Evolutionary conservation across 371 early-diverging fungal species (phyloP), one percentile per base, ranked within the genome.

Genomic region (Lichtheimia hyalospora): DNA sequence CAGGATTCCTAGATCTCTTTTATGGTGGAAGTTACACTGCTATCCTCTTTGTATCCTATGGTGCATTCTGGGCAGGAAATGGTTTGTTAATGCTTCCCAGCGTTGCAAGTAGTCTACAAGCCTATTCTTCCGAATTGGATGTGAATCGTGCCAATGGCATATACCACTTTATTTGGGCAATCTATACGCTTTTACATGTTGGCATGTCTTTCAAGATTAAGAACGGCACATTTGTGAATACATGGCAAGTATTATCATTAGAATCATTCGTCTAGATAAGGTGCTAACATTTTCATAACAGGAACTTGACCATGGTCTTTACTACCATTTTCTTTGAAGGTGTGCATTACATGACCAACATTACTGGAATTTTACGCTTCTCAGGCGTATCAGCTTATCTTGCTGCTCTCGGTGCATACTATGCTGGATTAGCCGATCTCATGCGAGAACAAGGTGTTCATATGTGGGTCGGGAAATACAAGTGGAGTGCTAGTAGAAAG

Each of bases 401-500:
- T 15, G 74, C 80, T 0, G 68, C 74, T 5, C 39, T 66, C 2
- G 70, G 71, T 34, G 76, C 77, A 10, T 79, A 70, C 62, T 79
- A 79, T 59, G 62, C 63, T 23, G 80, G 77, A 28, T 51, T 74
- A 57, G 73, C 77, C 2, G 80, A 70, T 18, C 41, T 79, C 16
- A 18, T 69, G 34, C 63, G 63, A 52, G 70, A 69, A 34, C 62
- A 64, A 92, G 34, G 93, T 63, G 34, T 93, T 66, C 23, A 93
- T 60, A 75, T 95, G 93, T 21, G 93, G 92, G 52, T 83, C 62
- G 18, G 80, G 71, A 61, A 63, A 14, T 61, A 50, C 56, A 42
- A 21, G 24, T 55, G 56, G 57, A 8, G 10, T 34, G 34, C 34
- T 34, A 34, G 34, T 34, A 34, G 10, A 2, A 34, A 34, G 34